These are phyloP conservation scores for Nakazawaea ishiwadae DNA, from an alignment of 805 yeast species.

Conservation along the genomic window DNA sequence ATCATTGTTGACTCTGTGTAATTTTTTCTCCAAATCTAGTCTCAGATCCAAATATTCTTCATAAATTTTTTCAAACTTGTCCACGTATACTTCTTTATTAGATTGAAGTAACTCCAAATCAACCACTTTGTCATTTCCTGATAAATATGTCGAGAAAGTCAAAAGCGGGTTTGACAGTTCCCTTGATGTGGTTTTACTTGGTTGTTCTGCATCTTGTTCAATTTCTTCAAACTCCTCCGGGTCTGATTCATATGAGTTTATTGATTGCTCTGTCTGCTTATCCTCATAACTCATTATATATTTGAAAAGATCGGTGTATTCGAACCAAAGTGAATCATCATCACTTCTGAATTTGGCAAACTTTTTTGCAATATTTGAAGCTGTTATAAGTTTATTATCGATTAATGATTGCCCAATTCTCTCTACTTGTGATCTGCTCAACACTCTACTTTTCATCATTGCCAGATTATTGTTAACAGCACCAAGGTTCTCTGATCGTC, in stretches of 20 bases:
- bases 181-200: neutral
- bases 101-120: neutral
- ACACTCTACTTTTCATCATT: neutral
- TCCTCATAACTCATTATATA: constrained; percentile 1
- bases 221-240: neutral
- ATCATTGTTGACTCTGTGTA: constrained; percentile 1
- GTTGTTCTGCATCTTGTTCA: neutral
- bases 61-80: neutral
- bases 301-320: constrained; percentile 7
- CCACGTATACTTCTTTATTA: neutral
- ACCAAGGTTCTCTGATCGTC: constrained; percentile 1
- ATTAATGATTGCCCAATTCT: constrained; percentile 8
- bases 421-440: constrained; percentile 8
- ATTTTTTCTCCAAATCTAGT: neutral
- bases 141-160: neutral
- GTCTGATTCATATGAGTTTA: neutral
- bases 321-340: constrained; percentile 8
- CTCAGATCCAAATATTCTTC: neutral
- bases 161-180: neutral
- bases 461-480: constrained; percentile 2
- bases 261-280: too few species aligned
- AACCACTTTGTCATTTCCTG: neutral
- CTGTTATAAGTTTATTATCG: constrained; percentile 1
- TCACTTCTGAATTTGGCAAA: constrained; percentile 7
- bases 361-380: constrained; percentile 5